Percentiles rank a stretch among this genome's conserved stretches.
Evolutionary conservation across 768 basidiomycete genomes (phyloP).

Genomic region (Tubosaeta sp.): DNA sequence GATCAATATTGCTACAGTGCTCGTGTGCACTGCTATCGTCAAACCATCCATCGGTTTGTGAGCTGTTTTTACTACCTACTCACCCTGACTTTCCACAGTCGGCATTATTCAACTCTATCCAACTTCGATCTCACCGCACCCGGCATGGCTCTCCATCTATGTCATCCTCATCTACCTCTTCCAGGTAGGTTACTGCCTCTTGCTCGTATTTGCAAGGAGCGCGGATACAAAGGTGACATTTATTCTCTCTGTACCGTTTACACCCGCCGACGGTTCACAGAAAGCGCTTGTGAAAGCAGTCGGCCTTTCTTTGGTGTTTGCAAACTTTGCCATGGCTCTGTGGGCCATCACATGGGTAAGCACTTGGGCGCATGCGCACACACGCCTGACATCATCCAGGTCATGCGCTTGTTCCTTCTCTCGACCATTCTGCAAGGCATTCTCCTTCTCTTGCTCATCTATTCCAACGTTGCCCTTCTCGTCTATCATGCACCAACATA

Average conservation of each 20-base stretch:
- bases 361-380: accelerated
- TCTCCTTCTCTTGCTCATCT: conserved; percentile 65
- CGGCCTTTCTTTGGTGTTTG: conserved; percentile 69
- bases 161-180: conserved; percentile 55
- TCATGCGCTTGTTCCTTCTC: conserved; percentile 71
- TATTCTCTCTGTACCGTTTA: background rate
- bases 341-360: conserved; percentile 78
- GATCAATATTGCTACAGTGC: conserved; percentile 68
- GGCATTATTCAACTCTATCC: conserved; percentile 52
- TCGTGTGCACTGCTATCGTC: conserved; percentile 65
- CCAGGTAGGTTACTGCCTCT: conserved; percentile 79
- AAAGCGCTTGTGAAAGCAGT: conserved; percentile 71
- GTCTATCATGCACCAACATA: conserved; percentile 63
- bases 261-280: conserved; percentile 30
- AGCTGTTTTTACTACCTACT: background rate
- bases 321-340: conserved; percentile 75
- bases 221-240: conserved; percentile 70
- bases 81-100: conserved; percentile 28
- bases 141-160: conserved; percentile 54
- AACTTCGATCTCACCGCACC: conserved; percentile 68
- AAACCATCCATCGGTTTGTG: conserved; percentile 56
- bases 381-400: conserved; percentile 31
- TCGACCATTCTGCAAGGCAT: conserved; percentile 73
- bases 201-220: conserved; percentile 67
- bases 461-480: conserved; percentile 74